Conservation (phyloP, 2,329 filamentous ascomycete species). For the Fusarium protoensiforme region DNA sequence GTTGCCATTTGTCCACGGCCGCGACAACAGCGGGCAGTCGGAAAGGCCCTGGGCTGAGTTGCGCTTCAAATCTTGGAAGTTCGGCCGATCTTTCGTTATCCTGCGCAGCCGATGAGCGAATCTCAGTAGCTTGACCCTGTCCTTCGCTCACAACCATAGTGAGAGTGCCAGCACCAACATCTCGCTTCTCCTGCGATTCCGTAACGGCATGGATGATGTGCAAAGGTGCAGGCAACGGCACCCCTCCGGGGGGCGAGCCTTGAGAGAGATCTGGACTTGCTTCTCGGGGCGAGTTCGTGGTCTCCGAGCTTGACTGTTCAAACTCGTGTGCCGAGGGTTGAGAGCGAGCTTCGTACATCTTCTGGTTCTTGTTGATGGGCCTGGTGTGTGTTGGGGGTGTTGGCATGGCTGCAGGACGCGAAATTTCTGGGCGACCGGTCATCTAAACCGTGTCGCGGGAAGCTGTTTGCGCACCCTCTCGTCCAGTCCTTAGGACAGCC, state of each 20-base stretch:
- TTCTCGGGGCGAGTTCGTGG: conserved; percentile 11
- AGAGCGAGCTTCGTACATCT: not conserved
- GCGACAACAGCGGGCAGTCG: not conserved
- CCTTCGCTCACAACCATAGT: conserved; percentile 26
- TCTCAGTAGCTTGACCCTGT: not conserved
- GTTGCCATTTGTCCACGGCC: conserved; percentile 7
- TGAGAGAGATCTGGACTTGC: not conserved
- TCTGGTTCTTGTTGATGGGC: not conserved
- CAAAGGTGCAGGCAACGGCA: conserved; percentile 31
- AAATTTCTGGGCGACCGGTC: not conserved
- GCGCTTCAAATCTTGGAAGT: not conserved
- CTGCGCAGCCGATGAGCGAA: not conserved
- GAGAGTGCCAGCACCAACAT: not conserved
- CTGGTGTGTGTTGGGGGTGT: not conserved
- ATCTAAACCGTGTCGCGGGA: conserved; percentile 4
- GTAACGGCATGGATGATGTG: conserved; percentile 33
- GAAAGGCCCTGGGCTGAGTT: not conserved
- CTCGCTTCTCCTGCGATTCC: not conserved
- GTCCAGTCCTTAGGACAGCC: not conserved
- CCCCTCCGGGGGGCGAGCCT: not conserved
- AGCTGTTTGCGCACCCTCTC: not conserved
- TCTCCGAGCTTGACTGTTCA: conserved; percentile 1
- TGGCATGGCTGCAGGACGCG: not conserved
- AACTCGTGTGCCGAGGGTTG: not conserved
- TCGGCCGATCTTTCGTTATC: not conserved